Conservation (phyloP, 371 early-diverging fungal genomes). For the Mortierella sp. region DNA sequence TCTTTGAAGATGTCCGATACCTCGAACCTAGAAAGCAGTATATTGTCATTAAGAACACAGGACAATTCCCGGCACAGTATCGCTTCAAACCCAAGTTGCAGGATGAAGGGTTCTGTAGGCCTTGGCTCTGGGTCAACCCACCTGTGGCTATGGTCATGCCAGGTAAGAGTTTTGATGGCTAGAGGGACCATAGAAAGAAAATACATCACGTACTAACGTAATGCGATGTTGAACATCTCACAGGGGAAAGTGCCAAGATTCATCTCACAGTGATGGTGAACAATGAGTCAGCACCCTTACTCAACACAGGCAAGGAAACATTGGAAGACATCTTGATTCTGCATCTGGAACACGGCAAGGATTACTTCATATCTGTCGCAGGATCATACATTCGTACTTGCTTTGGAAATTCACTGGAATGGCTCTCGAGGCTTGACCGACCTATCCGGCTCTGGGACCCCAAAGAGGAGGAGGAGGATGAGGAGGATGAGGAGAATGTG, state of each 20-base stretch:
- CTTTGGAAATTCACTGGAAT: conserved; percentile 77
- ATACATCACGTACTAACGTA: too few species aligned
- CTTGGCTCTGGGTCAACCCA: conserved; percentile 79
- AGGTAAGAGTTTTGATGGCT: conserved; percentile 58
- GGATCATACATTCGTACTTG: conserved; percentile 79
- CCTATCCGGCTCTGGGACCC: conserved; percentile 61
- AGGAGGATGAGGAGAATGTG: conserved; percentile 42
- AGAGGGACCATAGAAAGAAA: too few species aligned
- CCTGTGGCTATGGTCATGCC: conserved; percentile 75
- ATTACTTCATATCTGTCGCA: conserved; percentile 81
- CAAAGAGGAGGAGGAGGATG: conserved; percentile 31
- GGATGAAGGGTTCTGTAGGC: conserved; percentile 60
- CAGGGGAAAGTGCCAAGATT: conserved; percentile 64
- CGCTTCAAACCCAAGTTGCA: conserved; percentile 75
- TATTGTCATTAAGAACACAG: conserved; percentile 80
- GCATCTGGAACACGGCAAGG: conserved; percentile 82
- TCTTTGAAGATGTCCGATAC: conserved; percentile 86
- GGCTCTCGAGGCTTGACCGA: conserved; percentile 65
- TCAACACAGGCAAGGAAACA: conserved; percentile 73
- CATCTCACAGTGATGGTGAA: conserved; percentile 78
- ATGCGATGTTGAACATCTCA: neutral
- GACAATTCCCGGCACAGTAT: conserved; percentile 76
- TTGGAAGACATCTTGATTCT: conserved; percentile 86
- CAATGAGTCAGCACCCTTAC: conserved; percentile 65
- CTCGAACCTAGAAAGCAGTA: conserved; percentile 63